Base-by-base conservation (phyloP, 2,329 filamentous ascomycete genomes). In the Cryphonectria radicalis region DNA sequence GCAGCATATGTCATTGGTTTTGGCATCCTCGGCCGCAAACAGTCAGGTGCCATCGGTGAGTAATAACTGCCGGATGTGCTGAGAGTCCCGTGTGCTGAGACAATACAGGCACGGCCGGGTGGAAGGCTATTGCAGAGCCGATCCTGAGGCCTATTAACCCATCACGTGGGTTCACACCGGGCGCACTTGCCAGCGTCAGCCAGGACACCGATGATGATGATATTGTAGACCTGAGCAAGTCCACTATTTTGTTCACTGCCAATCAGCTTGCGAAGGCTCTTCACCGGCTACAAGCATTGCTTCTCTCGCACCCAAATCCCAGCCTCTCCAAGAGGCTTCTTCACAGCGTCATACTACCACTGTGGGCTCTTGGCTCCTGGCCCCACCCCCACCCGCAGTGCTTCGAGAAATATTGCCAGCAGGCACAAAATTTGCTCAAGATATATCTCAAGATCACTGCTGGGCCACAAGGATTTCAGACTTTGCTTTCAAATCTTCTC, bases 251-350 rank as follows among this genome's bases (percentile, higher is more conserved):
- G 13, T 84, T 90, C 22, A 73, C 81, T 7, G 79, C 86, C 4
- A 76, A 81, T 1, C 80, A 86, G 1, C 78, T 93, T 5, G 80
- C 82, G 25, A 78, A 78, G 46, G 85, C 88, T 1, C 77, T 93
- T 2, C 82, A 81, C 43, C 84, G 90, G 22, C 78, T 93, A 0
- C 84, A 83, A 50, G 82, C 85, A 0, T 79, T 93, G 1, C 77
- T 90, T 1, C 82, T 87, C 28, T 91, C 90, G 0, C 91, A 91
- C 76, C 90, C 90, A 0, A 91, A 92, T 69, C 88, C 90, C 0
- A 90, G 90, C 0, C 80, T 93, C 13, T 87, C 89, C 62, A 89
- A 86, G 73, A 84, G 91, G 66, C 81, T 93, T 0, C 79, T 93
- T 2, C 81, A 83, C 3, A 88, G 88, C 0, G 76, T 92, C 2